Base-by-base conservation (phyloP, 306 rosid species). In the Vachellia collinsii region DNA sequence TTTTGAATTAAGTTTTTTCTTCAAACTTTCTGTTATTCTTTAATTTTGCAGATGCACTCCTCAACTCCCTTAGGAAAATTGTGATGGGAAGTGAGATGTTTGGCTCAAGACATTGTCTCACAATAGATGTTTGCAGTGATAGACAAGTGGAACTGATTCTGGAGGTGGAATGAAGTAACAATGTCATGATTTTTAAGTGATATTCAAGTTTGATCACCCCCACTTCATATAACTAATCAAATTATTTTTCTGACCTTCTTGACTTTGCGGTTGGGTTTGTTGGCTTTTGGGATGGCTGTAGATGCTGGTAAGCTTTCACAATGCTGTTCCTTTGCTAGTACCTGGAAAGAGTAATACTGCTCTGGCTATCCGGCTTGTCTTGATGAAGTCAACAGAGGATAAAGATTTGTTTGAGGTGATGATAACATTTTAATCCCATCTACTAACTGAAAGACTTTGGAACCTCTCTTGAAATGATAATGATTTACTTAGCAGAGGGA, bases 111-210 rank as follows among this genome's bases (percentile, higher is more conserved):
- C 94, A 92, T 53, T 87, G 89, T 83, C 79, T 91, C 83, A 83
- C 82, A 66, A 69, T 93, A 74, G 97, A 94, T 87, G 93, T 91
- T 84, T 94, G 94, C 86, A 93, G 93, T 38, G 94, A 91, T 71
- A 92, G 84, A 65, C 97, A 93, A 84, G 89, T 83, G 85, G 88
- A 88, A 77, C 95, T 92, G 66, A 84, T 88, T 74, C 74, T 91
- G 80, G 91, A 91, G 99, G 97, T 94, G 84, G 54, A 69, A 59
- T 53, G 79, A 48, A 73, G 76, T 54, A 53, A 68, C 66, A 44
- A 37, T 77, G 29, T n/a, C 79, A 7, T 71, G 62, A 8, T 71
- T 47, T 54, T 79, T 43, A 81, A 78, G 73, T 61, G 70, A 39
- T 72, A 56, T 25, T 41, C 77, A 79, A 39, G 56, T 29, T 47